Evolutionary conservation across 306 rosid species (phyloP).

Genomic region (Heteromeles arbutifolia): DNA sequence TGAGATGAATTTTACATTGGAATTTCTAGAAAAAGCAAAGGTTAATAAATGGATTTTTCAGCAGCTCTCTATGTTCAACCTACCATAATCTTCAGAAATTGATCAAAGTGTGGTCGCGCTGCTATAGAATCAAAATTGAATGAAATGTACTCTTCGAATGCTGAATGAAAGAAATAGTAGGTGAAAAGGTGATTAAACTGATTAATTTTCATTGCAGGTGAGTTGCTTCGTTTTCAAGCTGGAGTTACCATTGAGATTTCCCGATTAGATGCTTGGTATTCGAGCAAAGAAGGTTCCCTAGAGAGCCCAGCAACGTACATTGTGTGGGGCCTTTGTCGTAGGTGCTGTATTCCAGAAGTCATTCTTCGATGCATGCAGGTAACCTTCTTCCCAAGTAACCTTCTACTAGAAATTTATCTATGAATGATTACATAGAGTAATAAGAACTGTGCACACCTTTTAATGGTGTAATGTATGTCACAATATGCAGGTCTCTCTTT

Average conservation of each 20-base stretch:
- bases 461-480: conserved; percentile 10
- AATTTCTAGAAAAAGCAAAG: not conserved
- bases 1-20: not conserved
- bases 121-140: not conserved
- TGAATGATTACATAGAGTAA: not conserved
- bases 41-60: not conserved
- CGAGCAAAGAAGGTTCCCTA: conserved; percentile 53
- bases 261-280: conserved; percentile 87
- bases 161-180: not conserved
- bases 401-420: not conserved
- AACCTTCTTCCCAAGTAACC: conserved; percentile 15
- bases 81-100: not conserved
- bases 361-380: conserved; percentile 96
- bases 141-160: not conserved
- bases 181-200: conserved; percentile 13
- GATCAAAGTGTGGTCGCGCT: not conserved
- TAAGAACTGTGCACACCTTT: conserved; percentile 2
- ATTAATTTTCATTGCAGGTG: conserved; percentile 52
- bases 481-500: conserved; percentile 64
- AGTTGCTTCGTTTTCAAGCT: conserved; percentile 88
- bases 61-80: not conserved
- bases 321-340: conserved; percentile 81
- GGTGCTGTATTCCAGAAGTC: conserved; percentile 91
- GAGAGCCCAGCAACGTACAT: conserved; percentile 66
- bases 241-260: conserved; percentile 92